Evolutionary conservation across 495 filamentous ascomycete species (phyloP), one percentile per base, ranked within the genome.

Genomic region (Penicillium taxi): DNA sequence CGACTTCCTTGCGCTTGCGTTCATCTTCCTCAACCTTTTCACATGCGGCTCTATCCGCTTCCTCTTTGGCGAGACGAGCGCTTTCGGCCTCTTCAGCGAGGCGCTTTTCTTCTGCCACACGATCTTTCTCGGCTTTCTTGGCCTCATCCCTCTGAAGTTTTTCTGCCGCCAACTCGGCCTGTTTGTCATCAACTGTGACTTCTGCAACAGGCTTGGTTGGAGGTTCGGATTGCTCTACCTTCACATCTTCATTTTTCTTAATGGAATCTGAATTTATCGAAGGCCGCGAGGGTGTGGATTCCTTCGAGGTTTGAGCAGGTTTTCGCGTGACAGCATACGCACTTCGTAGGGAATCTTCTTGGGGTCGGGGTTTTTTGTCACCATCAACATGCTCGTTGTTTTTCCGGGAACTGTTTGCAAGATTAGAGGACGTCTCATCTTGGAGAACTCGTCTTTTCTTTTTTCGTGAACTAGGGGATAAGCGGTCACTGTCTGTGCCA

Each of bases 11-110:
- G 29, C 66, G 63, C 44, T 63, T 63, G 36, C 66, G 66, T 27
- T 75, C 72, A 35, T 73, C 72, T 28, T 74, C 72, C 16, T 70
- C 67, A 15, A 67, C 65, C 48, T 56, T 66, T 35, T 74, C 65
- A 27, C 61, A 64, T 12, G 63, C 66, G 46, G 60, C 53, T 25
- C 53, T 46, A 20, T 65, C 69, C 34, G 66, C 67, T 35, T 65
- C 63, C 47, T 69, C 64, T 32, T 63, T 55, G 29, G 59, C 57
- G 11, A 53, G 41, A n/a, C 61, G 61, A 21, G 50, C 59, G 29
- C 67, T 67, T 35, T 73, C 68, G 6, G 68, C 69, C 26, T 76
- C 71, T 1, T 49, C 63, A 18, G 58, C 63, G 32, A 58, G 39
- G 1, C 59, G 60, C 27, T 68, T 67, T 19, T 61, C 56, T 22